Evolutionary conservation across 306 rosid species (phyloP).

Genomic region (Acacia acuminata): DNA sequence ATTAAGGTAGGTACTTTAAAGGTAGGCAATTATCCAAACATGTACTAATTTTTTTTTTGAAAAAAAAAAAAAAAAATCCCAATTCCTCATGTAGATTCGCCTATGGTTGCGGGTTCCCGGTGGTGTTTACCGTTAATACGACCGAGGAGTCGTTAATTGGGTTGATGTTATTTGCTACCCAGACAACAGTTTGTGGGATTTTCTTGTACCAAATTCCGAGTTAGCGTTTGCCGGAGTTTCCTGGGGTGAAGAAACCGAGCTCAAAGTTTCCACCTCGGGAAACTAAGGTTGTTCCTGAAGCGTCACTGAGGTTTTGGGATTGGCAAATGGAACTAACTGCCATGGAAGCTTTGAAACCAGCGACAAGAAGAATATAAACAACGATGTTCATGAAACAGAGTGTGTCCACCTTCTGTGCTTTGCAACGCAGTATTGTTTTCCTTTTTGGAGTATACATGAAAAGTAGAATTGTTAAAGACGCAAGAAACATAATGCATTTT

Average conservation of each 20-base stretch:
- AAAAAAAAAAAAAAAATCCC: no score
- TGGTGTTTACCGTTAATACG: background rate
- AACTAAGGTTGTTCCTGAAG: slow-evolving; percentile 22
- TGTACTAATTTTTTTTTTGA: no score
- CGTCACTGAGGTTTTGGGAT: slow-evolving; percentile 37
- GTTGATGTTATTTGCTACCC: slow-evolving; percentile 53
- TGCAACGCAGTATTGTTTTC: background rate
- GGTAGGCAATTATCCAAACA: no score
- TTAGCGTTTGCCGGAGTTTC: slow-evolving; percentile 36
- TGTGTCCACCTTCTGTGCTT: background rate
- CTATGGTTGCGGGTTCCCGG: no score
- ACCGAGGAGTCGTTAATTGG: slow-evolving; percentile 38
- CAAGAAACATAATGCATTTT: background rate
- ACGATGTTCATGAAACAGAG: background rate
- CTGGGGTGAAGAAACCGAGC: slow-evolving; percentile 53
- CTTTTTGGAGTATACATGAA: background rate
- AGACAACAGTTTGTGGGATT: slow-evolving; percentile 38
- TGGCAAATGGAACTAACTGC: slow-evolving; percentile 36
- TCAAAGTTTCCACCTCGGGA: slow-evolving; percentile 39
- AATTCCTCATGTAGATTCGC: no score
- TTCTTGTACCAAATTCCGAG: slow-evolving; percentile 52
- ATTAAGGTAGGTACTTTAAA: no score
- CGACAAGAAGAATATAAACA: background rate
- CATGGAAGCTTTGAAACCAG: slow-evolving; percentile 17
- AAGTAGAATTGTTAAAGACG: background rate